phyloP scores from a whole-genome alignment of 768 basidiomycete species.

The Agaricus blazei region DNA sequence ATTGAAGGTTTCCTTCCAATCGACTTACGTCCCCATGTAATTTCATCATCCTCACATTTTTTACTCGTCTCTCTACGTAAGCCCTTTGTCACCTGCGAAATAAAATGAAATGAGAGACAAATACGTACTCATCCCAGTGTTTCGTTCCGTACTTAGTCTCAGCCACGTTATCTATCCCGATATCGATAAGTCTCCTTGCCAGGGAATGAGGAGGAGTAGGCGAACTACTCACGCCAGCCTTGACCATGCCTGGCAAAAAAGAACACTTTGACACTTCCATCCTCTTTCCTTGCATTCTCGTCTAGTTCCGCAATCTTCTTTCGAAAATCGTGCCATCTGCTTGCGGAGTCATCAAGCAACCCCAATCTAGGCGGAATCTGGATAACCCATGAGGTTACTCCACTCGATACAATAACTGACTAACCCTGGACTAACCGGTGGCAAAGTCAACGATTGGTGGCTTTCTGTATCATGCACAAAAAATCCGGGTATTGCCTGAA shows the following conservation, averaged over 20 bases:
- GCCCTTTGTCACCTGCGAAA: background rate
- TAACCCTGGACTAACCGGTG: background rate
- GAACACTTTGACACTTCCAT: constrained; percentile 51
- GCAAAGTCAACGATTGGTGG: constrained; percentile 2
- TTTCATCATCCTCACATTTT: constrained; percentile 56
- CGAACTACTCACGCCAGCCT: constrained; percentile 53
- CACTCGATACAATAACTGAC: background rate
- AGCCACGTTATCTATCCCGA: constrained; percentile 57
- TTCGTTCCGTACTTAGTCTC: constrained; percentile 52
- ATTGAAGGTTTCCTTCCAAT: background rate
- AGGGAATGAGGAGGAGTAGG: background rate
- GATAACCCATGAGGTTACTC: background rate
- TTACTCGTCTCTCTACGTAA: constrained; percentile 55
- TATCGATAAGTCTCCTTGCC: background rate
- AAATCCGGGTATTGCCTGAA: constrained; percentile 6
- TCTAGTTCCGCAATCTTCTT: constrained; percentile 41
- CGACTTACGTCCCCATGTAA: constrained; percentile 70
- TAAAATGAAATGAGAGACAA: background rate
- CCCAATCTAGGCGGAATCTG: constrained; percentile 61
- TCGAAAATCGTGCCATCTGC: constrained; percentile 47
- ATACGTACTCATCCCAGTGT: constrained; percentile 56
- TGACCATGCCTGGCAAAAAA: constrained; percentile 69
- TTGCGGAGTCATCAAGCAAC: constrained; percentile 41
- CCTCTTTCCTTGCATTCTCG: constrained; percentile 20
- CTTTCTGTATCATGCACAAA: constrained; percentile 5